A percentile compares a stretch with the other conserved stretches of the same genome.
Evolutionary conservation across 169 alveolate genomes (phyloP).

Genomic region (Besnoitia besnoiti): DNA sequence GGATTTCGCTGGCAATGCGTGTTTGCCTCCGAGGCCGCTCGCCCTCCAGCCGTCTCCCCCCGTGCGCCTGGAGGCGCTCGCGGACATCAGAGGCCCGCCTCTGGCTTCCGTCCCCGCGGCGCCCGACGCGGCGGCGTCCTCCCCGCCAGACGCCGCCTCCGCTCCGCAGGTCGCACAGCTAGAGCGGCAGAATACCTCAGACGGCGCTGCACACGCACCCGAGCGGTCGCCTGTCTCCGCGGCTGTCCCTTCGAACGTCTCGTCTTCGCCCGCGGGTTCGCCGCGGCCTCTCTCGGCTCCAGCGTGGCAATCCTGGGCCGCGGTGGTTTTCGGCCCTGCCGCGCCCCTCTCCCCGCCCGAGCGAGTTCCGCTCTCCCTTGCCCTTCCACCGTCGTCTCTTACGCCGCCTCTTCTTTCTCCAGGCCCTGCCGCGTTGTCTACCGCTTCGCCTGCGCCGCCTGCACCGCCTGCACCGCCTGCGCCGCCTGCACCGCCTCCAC

Average conservation of each 20-base stretch:
- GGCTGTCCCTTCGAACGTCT: too few relatives aligned
- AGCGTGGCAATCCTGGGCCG: neutral
- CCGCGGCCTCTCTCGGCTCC: neutral
- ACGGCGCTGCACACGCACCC: too few relatives aligned
- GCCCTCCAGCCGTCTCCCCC: neutral
- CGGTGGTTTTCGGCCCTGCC: neutral
- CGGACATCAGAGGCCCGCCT: too few relatives aligned
- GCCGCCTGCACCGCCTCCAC: neutral
- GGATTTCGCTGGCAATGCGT: slow-evolving; percentile 1
- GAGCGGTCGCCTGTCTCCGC: too few relatives aligned
- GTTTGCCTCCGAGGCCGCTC: neutral
- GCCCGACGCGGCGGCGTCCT: neutral
- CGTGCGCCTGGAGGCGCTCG: too few relatives aligned
- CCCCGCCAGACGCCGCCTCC: too few relatives aligned
- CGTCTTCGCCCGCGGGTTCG: neutral
- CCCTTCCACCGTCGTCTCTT: neutral
- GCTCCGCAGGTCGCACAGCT: too few relatives aligned
- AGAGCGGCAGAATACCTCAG: too few relatives aligned
- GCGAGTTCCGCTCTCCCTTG: neutral
- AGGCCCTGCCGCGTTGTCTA: neutral
- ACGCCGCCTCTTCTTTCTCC: neutral
- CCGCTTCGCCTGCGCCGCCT: neutral
- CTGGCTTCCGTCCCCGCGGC: neutral
- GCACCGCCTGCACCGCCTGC: neutral
- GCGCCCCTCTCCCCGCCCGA: neutral